Evolutionary conservation across 805 yeast species (phyloP).

Genomic region (Metschnikowia gelsemii): DNA sequence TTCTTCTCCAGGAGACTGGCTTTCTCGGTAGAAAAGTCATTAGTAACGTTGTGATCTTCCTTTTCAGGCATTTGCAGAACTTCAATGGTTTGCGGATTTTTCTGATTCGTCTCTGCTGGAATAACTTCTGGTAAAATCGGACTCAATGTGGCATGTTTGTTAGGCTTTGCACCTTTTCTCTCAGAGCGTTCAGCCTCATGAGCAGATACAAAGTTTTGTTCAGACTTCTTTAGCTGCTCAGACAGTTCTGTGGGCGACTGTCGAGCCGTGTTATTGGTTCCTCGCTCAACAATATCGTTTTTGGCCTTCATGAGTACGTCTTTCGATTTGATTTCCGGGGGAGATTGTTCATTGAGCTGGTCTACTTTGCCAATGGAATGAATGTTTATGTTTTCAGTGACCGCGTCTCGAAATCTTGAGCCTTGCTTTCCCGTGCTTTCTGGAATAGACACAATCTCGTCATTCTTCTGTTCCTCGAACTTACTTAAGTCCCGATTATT

Average conservation of each 20-base stretch:
- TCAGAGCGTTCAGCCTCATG: too few relatives aligned
- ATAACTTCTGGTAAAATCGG: not conserved
- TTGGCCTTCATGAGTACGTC: too few relatives aligned
- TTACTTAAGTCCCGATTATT: not conserved
- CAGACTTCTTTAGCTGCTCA: not conserved
- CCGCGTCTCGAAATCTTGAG: constrained; percentile 5
- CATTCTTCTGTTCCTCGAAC: constrained; percentile 1
- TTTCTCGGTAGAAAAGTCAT: constrained; percentile 4
- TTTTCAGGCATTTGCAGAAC: constrained; percentile 4
- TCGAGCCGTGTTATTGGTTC: too few relatives aligned
- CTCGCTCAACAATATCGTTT: too few relatives aligned
- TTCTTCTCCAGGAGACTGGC: constrained; percentile 17
- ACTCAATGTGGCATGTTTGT: not conserved
- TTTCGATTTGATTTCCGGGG: too few relatives aligned
- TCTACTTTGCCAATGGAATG: too few relatives aligned
- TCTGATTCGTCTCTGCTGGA: constrained; percentile 1
- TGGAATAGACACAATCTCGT: constrained; percentile 6
- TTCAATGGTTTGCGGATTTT: constrained; percentile 1
- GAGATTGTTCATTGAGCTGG: too few relatives aligned
- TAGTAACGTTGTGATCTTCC: constrained; percentile 15
- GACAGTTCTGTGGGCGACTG: not conserved
- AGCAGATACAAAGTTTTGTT: not conserved
- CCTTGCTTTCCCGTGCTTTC: not conserved
- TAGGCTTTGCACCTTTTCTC: not conserved
- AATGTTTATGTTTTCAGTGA: not conserved